These are phyloP conservation scores for Furcasterigmium furcatum DNA, from an alignment of 2,329 filamentous ascomycete species.

Conservation along the genomic window DNA sequence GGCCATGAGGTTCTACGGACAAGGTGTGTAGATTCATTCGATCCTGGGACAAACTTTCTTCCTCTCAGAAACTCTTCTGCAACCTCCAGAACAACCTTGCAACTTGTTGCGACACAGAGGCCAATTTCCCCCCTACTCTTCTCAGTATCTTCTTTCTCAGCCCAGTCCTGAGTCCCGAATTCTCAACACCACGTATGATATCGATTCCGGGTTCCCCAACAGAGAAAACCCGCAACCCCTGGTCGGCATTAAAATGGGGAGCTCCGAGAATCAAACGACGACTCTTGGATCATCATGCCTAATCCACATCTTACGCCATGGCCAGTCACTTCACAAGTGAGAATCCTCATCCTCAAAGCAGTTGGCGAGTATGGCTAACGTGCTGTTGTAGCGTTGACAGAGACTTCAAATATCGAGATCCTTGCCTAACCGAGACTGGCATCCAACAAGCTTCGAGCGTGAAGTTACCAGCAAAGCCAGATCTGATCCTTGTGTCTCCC, in stretches of 20 bases:
- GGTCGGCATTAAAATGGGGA: background rate
- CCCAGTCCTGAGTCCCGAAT: no score
- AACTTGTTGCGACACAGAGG: no score
- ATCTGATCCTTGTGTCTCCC: conserved; percentile 4
- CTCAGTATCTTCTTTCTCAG: no score
- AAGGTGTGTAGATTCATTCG: no score
- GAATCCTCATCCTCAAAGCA: background rate
- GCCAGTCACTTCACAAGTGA: conserved; percentile 3
- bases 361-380: background rate
- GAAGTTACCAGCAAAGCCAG: background rate
- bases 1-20: no score
- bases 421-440: conserved; percentile 2
- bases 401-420: background rate
- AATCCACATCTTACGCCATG: conserved; percentile 2
- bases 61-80: no score
- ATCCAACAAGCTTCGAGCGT: background rate
- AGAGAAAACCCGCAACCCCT: no score
- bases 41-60: no score
- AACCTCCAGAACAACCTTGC: no score
- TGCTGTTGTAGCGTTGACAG: background rate
- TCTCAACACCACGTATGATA: no score
- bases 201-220: no score
- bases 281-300: background rate
- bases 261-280: background rate
- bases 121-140: no score